These are phyloP conservation scores for Candida smagusa DNA, from an alignment of 1,139 yeast species.

Conservation along the genomic window DNA sequence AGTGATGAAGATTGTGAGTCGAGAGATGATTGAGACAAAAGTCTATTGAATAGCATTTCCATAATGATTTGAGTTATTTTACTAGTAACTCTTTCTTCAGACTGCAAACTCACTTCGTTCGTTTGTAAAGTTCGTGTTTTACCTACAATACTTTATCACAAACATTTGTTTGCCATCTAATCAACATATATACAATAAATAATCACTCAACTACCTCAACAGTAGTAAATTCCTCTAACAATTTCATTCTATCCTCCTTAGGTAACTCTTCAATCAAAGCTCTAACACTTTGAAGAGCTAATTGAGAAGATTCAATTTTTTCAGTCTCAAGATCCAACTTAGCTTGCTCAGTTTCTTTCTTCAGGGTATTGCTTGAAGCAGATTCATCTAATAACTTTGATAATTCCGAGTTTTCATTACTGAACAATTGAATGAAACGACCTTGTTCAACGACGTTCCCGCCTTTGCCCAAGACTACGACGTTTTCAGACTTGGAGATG, in stretches of 20 bases:
- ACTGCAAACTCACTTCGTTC: no score
- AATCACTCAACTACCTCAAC: neutral
- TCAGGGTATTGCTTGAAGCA: constrained; percentile 10
- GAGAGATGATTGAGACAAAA: no score
- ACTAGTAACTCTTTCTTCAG: no score
- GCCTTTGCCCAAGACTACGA: constrained; percentile 53
- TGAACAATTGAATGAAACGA: constrained; percentile 39
- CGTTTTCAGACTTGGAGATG: constrained; percentile 52
- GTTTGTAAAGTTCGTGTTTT: no score
- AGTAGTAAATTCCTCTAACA: constrained; percentile 17
- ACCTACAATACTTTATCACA: no score
- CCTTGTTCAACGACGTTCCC: constrained; percentile 45
- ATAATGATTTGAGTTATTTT: no score
- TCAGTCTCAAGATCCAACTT: constrained; percentile 26
- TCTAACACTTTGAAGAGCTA: constrained; percentile 29
- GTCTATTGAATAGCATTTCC: no score
- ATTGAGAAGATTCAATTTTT: constrained; percentile 20
- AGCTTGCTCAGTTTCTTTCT: constrained; percentile 23
- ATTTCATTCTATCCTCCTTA: constrained; percentile 28
- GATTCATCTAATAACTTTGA: constrained; percentile 44
- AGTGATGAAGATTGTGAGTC: no score
- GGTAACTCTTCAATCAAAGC: constrained; percentile 40
- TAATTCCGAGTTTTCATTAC: constrained; percentile 42
- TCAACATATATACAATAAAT: neutral
- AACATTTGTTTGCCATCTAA: neutral